Conservation (phyloP, 2,329 filamentous ascomycete genomes). For the Aspergillus bombycis region DNA sequence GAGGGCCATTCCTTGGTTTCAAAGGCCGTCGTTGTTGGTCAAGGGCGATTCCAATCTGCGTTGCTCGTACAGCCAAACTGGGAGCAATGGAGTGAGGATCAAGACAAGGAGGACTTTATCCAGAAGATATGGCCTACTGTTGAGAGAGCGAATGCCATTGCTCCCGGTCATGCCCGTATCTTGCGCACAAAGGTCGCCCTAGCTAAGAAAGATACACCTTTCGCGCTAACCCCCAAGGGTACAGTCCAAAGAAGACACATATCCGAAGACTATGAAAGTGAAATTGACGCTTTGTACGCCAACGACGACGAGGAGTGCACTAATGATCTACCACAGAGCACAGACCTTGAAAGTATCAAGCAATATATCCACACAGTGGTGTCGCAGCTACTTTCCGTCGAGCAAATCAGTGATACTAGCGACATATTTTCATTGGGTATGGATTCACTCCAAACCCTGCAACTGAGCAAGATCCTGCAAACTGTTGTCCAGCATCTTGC, state of each 20-base stretch:
- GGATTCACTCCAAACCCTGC: conserved; percentile 17
- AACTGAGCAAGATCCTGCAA: conserved; percentile 6
- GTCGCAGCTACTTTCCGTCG: not conserved
- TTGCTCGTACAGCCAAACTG: conserved; percentile 41
- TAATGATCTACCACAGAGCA: too few relatives aligned
- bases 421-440: conserved; percentile 17
- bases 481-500: not conserved
- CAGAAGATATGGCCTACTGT: conserved; percentile 50
- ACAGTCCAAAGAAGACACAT: conserved; percentile 9
- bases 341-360: not conserved
- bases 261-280: conserved; percentile 13
- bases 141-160: conserved; percentile 44
- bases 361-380: not conserved
- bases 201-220: conserved; percentile 44
- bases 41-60: conserved; percentile 36
- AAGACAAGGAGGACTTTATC: conserved; percentile 29
- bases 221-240: conserved; percentile 50
- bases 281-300: conserved; percentile 15
- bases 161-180: conserved; percentile 46
- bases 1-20: conserved; percentile 33
- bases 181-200: conserved; percentile 46
- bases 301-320: too few relatives aligned
- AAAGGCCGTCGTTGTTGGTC: conserved; percentile 36
- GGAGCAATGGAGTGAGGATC: conserved; percentile 3
- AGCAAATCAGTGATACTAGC: not conserved